Evolutionary conservation across 2,329 filamentous ascomycete species (phyloP).

Genomic region (Sporothrix mexicana): DNA sequence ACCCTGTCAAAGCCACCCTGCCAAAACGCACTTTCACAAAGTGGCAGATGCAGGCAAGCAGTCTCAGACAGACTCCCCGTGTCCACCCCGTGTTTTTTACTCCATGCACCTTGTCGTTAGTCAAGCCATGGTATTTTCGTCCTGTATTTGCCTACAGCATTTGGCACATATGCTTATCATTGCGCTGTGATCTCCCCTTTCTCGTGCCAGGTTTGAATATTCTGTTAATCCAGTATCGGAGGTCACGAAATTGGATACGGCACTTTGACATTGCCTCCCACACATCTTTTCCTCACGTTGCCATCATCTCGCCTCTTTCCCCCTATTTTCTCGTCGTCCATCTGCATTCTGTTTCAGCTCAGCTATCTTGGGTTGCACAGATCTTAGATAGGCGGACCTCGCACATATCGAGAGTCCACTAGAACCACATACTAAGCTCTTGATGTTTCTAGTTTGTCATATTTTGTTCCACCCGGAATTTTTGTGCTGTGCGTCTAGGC

Average conservation of each 20-base stretch:
- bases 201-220: not conserved
- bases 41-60: slow-evolving; percentile 25
- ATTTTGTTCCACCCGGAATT: not conserved
- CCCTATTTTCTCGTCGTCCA: not conserved
- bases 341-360: slow-evolving; percentile 23
- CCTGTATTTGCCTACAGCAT: not conserved
- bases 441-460: not conserved
- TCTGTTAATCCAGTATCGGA: not conserved
- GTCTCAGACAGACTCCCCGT: slow-evolving; percentile 6
- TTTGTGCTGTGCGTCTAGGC: not conserved
- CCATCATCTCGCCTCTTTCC: not conserved
- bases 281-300: not conserved
- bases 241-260: not conserved
- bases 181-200: not conserved
- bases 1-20: slow-evolving; percentile 1
- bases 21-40: slow-evolving; percentile 12
- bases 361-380: slow-evolving; percentile 16
- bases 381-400: not conserved
- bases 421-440: too few relatives aligned
- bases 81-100: not conserved
- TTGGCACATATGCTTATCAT: not conserved
- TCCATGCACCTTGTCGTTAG: not conserved
- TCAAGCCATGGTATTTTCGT: not conserved
- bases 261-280: not conserved
- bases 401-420: not conserved